phyloP scores from a whole-genome alignment of 805 yeast genomes.

The Isabelozyma gotoi region DNA sequence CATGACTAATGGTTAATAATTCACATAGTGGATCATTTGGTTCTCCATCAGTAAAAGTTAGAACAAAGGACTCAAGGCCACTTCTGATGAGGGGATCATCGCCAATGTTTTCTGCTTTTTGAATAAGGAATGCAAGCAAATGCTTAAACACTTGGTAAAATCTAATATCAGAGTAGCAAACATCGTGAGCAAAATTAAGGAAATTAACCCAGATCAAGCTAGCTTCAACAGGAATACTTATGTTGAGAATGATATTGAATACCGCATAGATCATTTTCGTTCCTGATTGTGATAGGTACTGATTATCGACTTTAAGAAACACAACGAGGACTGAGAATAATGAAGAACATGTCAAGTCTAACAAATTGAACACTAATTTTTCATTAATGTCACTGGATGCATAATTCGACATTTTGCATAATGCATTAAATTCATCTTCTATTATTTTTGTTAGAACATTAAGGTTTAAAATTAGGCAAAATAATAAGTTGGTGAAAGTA shows the following conservation, averaged over 20 bases:
- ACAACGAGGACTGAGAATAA: constrained; percentile 11
- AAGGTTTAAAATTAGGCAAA: constrained; percentile 8
- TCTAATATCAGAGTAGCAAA: constrained; percentile 26
- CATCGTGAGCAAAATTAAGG: constrained; percentile 28
- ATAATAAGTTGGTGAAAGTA: constrained; percentile 5
- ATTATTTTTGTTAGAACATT: constrained; percentile 7
- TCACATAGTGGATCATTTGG: background rate
- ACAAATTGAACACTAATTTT: constrained; percentile 9
- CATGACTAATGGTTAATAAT: background rate
- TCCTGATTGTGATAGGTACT: background rate
- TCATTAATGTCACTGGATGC: constrained; percentile 7
- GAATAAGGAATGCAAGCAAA: constrained; percentile 7
- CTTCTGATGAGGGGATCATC: constrained; percentile 20
- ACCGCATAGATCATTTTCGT: constrained; percentile 5
- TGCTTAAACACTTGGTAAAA: constrained; percentile 19
- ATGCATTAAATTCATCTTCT: constrained; percentile 14
- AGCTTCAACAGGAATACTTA: constrained; percentile 6
- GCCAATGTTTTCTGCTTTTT: constrained; percentile 3
- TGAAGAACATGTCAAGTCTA: constrained; percentile 16
- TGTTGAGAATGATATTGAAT: constrained; percentile 4
- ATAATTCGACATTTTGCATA: constrained; percentile 5
- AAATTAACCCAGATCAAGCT: constrained; percentile 26
- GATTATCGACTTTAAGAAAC: constrained; percentile 1
- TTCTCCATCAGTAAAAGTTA: constrained; percentile 16
- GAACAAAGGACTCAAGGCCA: constrained; percentile 19